Evolutionary conservation across 352 stramenopile genomes (phyloP), one percentile per base, ranked within the genome.

Genomic region (Phytophthora agathidicida): DNA sequence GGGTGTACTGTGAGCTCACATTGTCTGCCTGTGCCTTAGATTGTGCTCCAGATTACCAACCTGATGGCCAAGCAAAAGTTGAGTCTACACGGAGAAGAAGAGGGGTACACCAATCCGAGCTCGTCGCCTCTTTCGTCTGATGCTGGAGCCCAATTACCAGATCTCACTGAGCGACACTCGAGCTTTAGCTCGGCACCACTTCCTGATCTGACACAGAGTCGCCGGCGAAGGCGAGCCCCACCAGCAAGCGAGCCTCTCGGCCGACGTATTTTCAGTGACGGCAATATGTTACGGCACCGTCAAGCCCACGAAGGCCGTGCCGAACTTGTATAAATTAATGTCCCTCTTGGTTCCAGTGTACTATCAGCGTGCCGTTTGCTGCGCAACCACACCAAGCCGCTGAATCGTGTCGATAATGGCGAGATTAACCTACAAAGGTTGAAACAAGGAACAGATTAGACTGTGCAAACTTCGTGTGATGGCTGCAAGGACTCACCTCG

Each of bases 31-130:
- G 7, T 32, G 2, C 36, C n/a, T 13, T 60, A 83, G 75, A 76
- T 84, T 20, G 70, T 92, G 24, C 56, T 92, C 16, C 60, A 75
- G 30, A 73, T 90, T 60, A 90, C 78, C 0, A 74, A 84, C 20
- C 26, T 89, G 22, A 37, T 92, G 20, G 46, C 50, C 26, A 73
- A 75, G 59, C 53, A 74, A 7, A 57, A 71, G 30, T 26, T 87
- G 6, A 66, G 30, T 13, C 42, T 87, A 20, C 47, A 82, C 26
- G 51, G 47, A 31, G 49, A 68, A 30, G 52, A 75, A 59, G 37
- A 48, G 44, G 32, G 27, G 7, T 52, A 33, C 22, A 41, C 20
- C 26, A 20, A 19, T 3, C 10, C 38, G 20, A 48, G 16, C 38
- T 31, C 11, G 11, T 38, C 50, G 7, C 14, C 33, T 22, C 9